phyloP scores from a whole-genome alignment of 495 filamentous ascomycete species.

The Penicillium nucicola region DNA sequence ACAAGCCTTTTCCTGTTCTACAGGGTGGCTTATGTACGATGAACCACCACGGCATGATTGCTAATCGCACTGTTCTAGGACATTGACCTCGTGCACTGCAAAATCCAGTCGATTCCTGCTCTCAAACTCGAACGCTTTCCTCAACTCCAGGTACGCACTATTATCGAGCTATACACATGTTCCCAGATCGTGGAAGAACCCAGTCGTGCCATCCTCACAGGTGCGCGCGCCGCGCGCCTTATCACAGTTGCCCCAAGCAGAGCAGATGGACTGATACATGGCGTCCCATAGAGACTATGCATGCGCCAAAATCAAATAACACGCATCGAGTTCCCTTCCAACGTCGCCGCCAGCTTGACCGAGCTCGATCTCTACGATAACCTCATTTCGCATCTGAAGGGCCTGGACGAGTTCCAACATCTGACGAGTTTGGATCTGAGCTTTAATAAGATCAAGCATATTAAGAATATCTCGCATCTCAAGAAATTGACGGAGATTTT shows the following conservation, averaged over 20 bases:
- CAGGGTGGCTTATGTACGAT: no score
- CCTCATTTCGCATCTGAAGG: slow-evolving; percentile 81
- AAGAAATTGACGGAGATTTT: slow-evolving; percentile 78
- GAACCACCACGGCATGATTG: not conserved
- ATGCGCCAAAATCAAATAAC: slow-evolving; percentile 91
- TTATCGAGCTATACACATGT: not conserved
- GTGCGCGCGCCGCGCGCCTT: not conserved
- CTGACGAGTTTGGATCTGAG: slow-evolving; percentile 83
- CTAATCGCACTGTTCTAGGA: slow-evolving; percentile 51
- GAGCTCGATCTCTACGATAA: slow-evolving; percentile 99
- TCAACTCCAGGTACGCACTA: slow-evolving; percentile 56
- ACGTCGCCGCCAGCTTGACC: slow-evolving; percentile 59
- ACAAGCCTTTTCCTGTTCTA: not conserved
- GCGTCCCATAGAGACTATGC: slow-evolving; percentile 62
- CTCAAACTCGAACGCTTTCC: slow-evolving; percentile 79
- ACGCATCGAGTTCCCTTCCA: slow-evolving; percentile 64
- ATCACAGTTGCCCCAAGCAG: not conserved
- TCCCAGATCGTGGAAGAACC: not conserved
- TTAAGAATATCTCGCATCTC: slow-evolving; percentile 83
- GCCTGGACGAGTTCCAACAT: slow-evolving; percentile 71
- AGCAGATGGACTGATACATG: slow-evolving; percentile 9
- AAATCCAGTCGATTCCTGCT: slow-evolving; percentile 74
- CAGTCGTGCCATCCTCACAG: not conserved
- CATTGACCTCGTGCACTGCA: slow-evolving; percentile 84
- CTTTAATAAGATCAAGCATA: slow-evolving; percentile 99